Evolutionary conservation across 2,329 filamentous ascomycete genomes (phyloP).

Genomic region (Aspergillus uvarum): DNA sequence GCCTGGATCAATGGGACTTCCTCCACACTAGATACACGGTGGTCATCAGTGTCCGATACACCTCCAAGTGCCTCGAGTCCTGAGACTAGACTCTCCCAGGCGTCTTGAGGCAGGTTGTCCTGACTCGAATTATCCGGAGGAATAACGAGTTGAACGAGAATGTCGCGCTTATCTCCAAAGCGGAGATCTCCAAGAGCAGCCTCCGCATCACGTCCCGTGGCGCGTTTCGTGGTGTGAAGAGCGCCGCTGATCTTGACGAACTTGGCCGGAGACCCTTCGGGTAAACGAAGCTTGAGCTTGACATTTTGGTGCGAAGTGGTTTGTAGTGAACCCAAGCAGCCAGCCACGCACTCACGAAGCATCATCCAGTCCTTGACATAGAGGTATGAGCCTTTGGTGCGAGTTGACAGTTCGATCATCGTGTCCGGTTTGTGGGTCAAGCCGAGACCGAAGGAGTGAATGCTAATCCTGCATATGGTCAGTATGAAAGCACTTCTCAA

Average conservation of each 20-base stretch:
- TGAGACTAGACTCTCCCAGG: slow-evolving; percentile 96
- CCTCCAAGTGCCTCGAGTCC: slow-evolving; percentile 91
- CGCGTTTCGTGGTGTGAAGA: slow-evolving; percentile 92
- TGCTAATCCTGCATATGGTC: slow-evolving; percentile 66
- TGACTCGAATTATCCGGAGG: slow-evolving; percentile 78
- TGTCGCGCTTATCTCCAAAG: slow-evolving; percentile 93
- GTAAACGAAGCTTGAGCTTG: slow-evolving; percentile 88
- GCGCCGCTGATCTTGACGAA: slow-evolving; percentile 98
- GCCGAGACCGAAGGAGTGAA: slow-evolving; percentile 93
- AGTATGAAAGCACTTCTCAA: slow-evolving; percentile 18
- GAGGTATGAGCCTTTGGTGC: slow-evolving; percentile 94
- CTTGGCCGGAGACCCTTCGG: slow-evolving; percentile 94
- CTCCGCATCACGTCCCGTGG: slow-evolving; percentile 90
- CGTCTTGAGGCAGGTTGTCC: slow-evolving; percentile 85
- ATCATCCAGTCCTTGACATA: slow-evolving; percentile 99
- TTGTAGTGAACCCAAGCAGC: slow-evolving; percentile 87
- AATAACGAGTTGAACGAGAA: slow-evolving; percentile 91
- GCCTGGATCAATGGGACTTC: slow-evolving; percentile 94
- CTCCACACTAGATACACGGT: slow-evolving; percentile 80
- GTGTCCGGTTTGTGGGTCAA: slow-evolving; percentile 98
- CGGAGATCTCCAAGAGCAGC: slow-evolving; percentile 86
- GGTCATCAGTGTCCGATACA: slow-evolving; percentile 79
- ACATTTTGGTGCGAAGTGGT: slow-evolving; percentile 97
- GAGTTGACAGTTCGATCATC: slow-evolving; percentile 94
- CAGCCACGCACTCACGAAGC: slow-evolving; percentile 92